Evolutionary conservation across 768 basidiomycete genomes (phyloP).

Genomic region (Glaciozyma antarctica): DNA sequence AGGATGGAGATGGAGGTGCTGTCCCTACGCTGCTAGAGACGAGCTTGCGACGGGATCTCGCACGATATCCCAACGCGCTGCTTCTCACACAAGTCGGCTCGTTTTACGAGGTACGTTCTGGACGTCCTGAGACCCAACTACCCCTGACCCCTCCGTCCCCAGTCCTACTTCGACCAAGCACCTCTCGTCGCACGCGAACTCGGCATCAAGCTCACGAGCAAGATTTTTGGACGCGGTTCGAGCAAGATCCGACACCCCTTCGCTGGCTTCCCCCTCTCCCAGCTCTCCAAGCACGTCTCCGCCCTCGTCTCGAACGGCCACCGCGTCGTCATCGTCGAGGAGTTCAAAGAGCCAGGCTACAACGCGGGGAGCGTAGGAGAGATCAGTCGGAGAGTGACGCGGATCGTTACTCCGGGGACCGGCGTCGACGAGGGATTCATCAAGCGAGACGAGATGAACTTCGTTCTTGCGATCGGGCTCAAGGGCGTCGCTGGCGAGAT

Average conservation of each 20-base stretch:
- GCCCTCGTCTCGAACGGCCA: slow-evolving; percentile 69
- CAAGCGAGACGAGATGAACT: slow-evolving; percentile 28
- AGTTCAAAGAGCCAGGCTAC: slow-evolving; percentile 52
- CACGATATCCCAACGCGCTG: slow-evolving; percentile 74
- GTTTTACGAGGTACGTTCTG: slow-evolving; percentile 71
- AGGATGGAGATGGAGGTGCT: neutral
- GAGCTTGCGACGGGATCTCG: slow-evolving; percentile 62
- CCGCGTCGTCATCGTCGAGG: slow-evolving; percentile 89
- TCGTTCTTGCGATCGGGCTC: slow-evolving; percentile 19
- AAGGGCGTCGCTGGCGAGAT: slow-evolving; percentile 15
- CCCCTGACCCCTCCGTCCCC: slow-evolving; percentile 13
- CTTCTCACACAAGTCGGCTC: slow-evolving; percentile 85
- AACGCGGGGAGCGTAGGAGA: neutral
- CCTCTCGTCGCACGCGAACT: slow-evolving; percentile 63
- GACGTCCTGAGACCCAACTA: neutral
- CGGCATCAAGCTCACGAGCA: slow-evolving; percentile 68
- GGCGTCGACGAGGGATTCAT: slow-evolving; percentile 41
- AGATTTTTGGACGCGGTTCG: slow-evolving; percentile 54
- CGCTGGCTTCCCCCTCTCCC: slow-evolving; percentile 81
- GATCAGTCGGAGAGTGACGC: neutral
- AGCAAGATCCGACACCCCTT: slow-evolving; percentile 54
- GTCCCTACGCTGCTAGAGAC: slow-evolving; percentile 50
- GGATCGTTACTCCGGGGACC: slow-evolving; percentile 40
- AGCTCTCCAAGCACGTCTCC: slow-evolving; percentile 79
- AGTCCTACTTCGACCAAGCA: slow-evolving; percentile 95